A percentile compares a stretch with the other conserved stretches of the same genome.
These are phyloP conservation scores for Phytophthora pinifolia DNA, from an alignment of 352 stramenopile genomes.

Conservation along the genomic window DNA sequence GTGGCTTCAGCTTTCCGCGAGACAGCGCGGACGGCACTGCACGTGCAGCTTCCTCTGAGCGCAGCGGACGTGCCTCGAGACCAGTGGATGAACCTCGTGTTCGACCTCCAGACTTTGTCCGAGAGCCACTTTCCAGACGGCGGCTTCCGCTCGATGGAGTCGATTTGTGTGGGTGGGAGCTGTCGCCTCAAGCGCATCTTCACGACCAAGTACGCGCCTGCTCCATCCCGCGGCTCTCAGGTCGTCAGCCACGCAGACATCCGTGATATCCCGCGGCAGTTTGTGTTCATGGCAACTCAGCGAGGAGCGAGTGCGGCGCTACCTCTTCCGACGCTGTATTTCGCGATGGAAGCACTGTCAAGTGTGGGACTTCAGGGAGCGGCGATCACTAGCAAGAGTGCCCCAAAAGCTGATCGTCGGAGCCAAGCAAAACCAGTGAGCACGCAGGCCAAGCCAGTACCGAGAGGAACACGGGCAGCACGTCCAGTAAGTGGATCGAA, in stretches of 20 bases:
- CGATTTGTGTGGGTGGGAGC: conserved; percentile 66
- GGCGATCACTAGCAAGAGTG: conserved; percentile 2
- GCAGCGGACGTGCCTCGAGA: conserved; percentile 47
- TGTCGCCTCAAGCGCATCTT: conserved; percentile 84
- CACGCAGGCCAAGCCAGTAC: conserved; percentile 7
- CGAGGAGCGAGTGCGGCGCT: conserved; percentile 12
- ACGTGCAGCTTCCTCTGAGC: conserved; percentile 70
- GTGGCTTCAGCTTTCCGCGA: conserved; percentile 81
- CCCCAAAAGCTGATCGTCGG: conserved; percentile 6
- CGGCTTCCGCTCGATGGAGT: conserved; percentile 77
- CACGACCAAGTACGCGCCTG: conserved; percentile 83
- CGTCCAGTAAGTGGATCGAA: conserved; percentile 5
- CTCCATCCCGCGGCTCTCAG: conserved; percentile 18
- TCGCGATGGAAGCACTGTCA: conserved; percentile 18
- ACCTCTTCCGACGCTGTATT: conserved; percentile 61
- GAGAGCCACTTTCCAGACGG: conserved; percentile 54
- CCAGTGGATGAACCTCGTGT: conserved; percentile 77
- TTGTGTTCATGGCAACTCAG: conserved; percentile 50
- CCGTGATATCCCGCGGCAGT: conserved; percentile 66
- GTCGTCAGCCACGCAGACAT: conserved; percentile 25
- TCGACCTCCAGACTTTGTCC: conserved; percentile 68
- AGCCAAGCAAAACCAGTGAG: conserved; percentile 20
- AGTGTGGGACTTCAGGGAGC: conserved; percentile 7
- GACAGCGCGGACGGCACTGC: conserved; percentile 47
- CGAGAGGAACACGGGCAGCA: conserved; percentile 3